phyloP scores from a whole-genome alignment of 2,329 filamentous ascomycete genomes.

The Cladosporium phlei region DNA sequence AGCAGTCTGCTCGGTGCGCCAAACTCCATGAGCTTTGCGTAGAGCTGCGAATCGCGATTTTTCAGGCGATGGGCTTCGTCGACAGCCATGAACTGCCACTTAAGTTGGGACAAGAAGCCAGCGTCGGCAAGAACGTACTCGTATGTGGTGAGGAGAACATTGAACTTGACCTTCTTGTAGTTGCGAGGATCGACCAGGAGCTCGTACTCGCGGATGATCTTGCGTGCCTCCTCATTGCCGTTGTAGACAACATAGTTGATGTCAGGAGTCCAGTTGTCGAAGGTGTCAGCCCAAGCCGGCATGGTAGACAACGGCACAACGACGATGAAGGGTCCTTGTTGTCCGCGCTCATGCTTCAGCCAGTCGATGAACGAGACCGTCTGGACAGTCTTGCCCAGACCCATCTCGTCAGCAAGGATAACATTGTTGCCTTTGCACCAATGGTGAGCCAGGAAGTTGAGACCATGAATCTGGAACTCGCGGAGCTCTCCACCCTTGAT shows the following conservation, averaged over 20 bases:
- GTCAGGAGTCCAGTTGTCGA: slow-evolving; percentile 93
- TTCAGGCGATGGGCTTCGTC: slow-evolving; percentile 97
- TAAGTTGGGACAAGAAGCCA: slow-evolving; percentile 78
- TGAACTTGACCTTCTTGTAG: slow-evolving; percentile 81
- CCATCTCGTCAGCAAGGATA: slow-evolving; percentile 98
- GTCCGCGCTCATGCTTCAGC: slow-evolving; percentile 81
- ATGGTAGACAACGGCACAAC: slow-evolving; percentile 97
- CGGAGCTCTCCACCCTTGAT: slow-evolving; percentile 79
- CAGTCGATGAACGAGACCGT: slow-evolving; percentile 96
- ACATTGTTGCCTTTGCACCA: slow-evolving; percentile 94
- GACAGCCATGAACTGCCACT: slow-evolving; percentile 95
- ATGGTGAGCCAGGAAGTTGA: slow-evolving; percentile 94
- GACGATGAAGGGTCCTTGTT: slow-evolving; percentile 93
- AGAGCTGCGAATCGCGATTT: slow-evolving; percentile 91
- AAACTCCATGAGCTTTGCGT: slow-evolving; percentile 78
- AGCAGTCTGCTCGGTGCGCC: slow-evolving; percentile 82
- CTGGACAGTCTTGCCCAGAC: slow-evolving; percentile 95
- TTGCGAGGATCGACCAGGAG: slow-evolving; percentile 66
- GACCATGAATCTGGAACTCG: slow-evolving; percentile 85
- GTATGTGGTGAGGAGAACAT: slow-evolving; percentile 95
- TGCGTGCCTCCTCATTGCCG: slow-evolving; percentile 79
- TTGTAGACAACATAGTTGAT: slow-evolving; percentile 97
- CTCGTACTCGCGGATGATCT: slow-evolving; percentile 85
- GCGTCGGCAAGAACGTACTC: slow-evolving; percentile 90
- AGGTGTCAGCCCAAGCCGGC: slow-evolving; percentile 96